Evolutionary conservation across 768 basidiomycete genomes (phyloP).

Genomic region (Podaxis mareebaensis): DNA sequence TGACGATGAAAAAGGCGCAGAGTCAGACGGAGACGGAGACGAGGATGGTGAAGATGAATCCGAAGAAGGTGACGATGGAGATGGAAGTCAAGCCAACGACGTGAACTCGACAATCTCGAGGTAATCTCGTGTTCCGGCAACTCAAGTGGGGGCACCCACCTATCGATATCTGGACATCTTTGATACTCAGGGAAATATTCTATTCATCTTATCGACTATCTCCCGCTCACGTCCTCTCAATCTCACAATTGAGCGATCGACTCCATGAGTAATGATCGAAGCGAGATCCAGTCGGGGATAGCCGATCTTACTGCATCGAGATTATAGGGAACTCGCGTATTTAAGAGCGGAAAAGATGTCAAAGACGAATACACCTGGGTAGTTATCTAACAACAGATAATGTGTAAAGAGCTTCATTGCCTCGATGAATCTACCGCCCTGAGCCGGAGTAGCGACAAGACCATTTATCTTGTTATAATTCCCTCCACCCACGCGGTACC

Average conservation of each 20-base stretch:
- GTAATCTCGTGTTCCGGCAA: constrained; percentile 2
- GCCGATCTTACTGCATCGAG: neutral
- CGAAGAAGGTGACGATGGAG: constrained; percentile 24
- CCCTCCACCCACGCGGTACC: neutral
- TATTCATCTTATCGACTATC: constrained; percentile 10
- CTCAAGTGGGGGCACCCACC: neutral
- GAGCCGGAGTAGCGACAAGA: neutral
- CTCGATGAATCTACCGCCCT: neutral
- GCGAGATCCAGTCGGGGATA: constrained; percentile 6
- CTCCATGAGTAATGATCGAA: neutral
- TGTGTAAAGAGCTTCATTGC: neutral
- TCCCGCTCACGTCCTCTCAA: neutral
- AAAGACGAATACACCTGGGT: constrained; percentile 10
- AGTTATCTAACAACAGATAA: neutral
- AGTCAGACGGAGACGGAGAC: constrained; percentile 19
- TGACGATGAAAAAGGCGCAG: constrained; percentile 28
- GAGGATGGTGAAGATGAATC: constrained; percentile 30
- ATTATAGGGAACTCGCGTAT: neutral
- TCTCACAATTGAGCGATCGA: constrained; percentile 1
- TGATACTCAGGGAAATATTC: constrained; percentile 9
- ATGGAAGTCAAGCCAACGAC: constrained; percentile 15
- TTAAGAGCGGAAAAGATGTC: neutral
- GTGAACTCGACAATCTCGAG: constrained; percentile 6
- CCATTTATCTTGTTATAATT: neutral
- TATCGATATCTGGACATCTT: constrained; percentile 7